These are phyloP conservation scores for Carex kokanica DNA, from an alignment of 176 grass and related monocot species.

Conservation along the genomic window DNA sequence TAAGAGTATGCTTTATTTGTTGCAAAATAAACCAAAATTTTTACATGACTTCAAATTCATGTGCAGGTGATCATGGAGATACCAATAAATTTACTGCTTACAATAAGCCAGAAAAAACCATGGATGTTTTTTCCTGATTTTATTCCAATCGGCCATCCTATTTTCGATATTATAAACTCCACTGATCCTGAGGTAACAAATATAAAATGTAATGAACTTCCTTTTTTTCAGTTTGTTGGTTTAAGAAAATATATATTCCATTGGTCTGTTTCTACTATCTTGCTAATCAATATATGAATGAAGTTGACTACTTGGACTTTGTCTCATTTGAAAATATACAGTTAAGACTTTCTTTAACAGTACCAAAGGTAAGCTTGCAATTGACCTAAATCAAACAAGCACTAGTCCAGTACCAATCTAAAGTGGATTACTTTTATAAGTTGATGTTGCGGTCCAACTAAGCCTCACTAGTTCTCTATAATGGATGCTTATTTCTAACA, in stretches of 20 bases:
- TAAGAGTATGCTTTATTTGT: neutral
- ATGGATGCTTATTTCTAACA: slow-evolving; percentile 29
- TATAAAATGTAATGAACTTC: neutral
- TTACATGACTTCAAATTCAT: slow-evolving; percentile 17
- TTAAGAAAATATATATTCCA: neutral
- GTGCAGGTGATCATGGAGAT: slow-evolving; percentile 96
- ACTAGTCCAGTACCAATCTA: neutral
- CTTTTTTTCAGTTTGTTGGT: neutral
- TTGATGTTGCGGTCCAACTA: neutral
- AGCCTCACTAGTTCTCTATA: neutral
- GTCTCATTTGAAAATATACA: neutral
- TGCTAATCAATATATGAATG: neutral
- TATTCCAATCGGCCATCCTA: slow-evolving; percentile 78
- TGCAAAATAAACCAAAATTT: neutral
- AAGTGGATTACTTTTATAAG: neutral
- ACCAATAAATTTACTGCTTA: slow-evolving; percentile 80
- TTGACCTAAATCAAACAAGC: neutral
- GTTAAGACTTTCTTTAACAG: neutral
- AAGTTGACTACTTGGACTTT: neutral
- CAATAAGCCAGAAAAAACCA: slow-evolving; percentile 75
- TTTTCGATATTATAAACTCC: slow-evolving; percentile 91
- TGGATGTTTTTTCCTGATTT: slow-evolving; percentile 99
- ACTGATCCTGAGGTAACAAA: slow-evolving; percentile 87
- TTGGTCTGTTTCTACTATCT: neutral
- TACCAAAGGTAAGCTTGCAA: neutral